These are phyloP conservation scores for Suaeda aralocaspica DNA, from an alignment of 148 eudicot genomes.

Conservation along the genomic window DNA sequence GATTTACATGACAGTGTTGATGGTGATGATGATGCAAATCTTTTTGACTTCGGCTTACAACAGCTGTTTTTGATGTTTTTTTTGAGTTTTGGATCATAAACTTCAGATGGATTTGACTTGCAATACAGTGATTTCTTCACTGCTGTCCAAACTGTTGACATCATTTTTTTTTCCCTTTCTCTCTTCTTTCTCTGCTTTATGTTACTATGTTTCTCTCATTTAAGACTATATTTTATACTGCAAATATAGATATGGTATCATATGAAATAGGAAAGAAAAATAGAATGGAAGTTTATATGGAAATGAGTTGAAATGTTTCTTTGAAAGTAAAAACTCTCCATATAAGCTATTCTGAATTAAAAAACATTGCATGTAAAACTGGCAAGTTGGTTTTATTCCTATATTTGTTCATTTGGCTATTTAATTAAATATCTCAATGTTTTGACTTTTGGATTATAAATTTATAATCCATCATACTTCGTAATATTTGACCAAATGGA, in stretches of 20 bases:
- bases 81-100: conserved; percentile 27
- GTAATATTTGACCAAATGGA: too few species aligned
- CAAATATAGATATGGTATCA: not conserved
- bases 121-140: conserved; percentile 36
- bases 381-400: conserved; percentile 8
- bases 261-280: not conserved
- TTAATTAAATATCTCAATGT: too few species aligned
- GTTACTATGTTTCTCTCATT: conserved; percentile 4
- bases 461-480: too few species aligned
- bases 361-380: conserved; percentile 1
- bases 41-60: conserved; percentile 34
- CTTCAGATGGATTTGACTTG: conserved; percentile 30
- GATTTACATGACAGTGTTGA: conserved; percentile 11
- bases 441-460: too few species aligned
- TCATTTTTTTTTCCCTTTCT: conserved; percentile 15
- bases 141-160: conserved; percentile 33
- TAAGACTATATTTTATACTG: not conserved
- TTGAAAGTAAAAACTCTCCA: not conserved
- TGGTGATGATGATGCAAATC: conserved; percentile 15
- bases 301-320: conserved; percentile 11
- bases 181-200: not conserved
- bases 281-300: not conserved
- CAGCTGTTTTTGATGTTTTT: conserved; percentile 10
- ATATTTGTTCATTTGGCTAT: not conserved
- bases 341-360: too few species aligned